Percentiles rank a stretch among this genome's conserved stretches.
Evolutionary conservation across 305 asterid species (phyloP).

Genomic region (Plantago coronopus): DNA sequence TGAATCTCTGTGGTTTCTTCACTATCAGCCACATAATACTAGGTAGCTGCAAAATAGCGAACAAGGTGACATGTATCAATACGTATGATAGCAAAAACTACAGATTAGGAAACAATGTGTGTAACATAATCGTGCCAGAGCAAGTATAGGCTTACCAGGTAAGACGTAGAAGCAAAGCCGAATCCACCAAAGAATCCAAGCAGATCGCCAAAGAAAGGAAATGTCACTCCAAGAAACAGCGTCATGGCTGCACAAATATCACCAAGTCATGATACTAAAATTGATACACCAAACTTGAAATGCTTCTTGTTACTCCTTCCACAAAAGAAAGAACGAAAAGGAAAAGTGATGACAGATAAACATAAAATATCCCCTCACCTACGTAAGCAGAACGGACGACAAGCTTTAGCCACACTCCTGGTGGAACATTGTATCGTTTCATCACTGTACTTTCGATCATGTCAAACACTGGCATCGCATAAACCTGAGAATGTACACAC

Average conservation of each 20-base stretch:
- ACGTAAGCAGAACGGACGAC: conserved; percentile 75
- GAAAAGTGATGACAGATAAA: background rate
- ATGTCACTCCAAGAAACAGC: conserved; percentile 67
- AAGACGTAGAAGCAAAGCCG: conserved; percentile 95
- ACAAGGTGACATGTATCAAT: background rate
- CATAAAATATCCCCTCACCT: conserved; percentile 37
- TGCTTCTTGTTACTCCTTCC: background rate
- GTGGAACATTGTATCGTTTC: conserved; percentile 38
- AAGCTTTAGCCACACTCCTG: conserved; percentile 49
- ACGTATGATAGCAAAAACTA: background rate
- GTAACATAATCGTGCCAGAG: background rate
- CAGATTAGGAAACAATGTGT: too few relatives aligned
- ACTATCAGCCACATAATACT: conserved; percentile 77
- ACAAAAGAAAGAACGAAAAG: too few relatives aligned
- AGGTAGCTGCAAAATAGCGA: conserved; percentile 60
- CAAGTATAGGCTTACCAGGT: conserved; percentile 50
- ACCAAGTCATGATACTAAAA: background rate
- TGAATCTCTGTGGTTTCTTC: conserved; percentile 78
- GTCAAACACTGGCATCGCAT: conserved; percentile 91
- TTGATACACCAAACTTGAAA: background rate
- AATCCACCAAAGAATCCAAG: conserved; percentile 99
- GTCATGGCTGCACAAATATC: conserved; percentile 58
- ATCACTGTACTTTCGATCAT: conserved; percentile 44
- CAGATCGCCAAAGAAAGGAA: conserved; percentile 96
- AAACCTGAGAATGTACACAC: conserved; percentile 39